Base-by-base conservation (phyloP, 805 yeast genomes). In the Candida palmyrensis region DNA sequence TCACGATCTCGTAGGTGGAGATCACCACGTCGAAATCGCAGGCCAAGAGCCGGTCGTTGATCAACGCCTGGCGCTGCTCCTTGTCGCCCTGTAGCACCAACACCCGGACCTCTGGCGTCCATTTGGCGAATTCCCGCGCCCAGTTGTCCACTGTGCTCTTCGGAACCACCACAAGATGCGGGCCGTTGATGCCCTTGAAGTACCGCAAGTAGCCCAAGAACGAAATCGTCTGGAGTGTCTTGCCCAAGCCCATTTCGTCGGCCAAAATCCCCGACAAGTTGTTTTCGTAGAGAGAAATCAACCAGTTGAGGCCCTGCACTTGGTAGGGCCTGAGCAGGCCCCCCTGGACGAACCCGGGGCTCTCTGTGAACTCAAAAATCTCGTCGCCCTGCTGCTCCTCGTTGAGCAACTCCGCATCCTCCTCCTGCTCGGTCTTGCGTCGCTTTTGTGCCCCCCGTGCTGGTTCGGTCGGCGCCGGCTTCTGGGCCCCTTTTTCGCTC, bases 241-340 rank as follows among this genome's bases (percentile, higher is more conserved):
- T 83, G 45, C 92, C 92, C 40, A 83, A 59, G 2, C 92, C 92
- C 92, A 83, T 83, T 58, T 83, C 92, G 57, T 83, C 92, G 1
- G 92, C 92, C 38, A 83, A 64, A 16, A 83, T 82, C 39, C 92
- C 92, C 1, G 83, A 74, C 29, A 83, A 59, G 39, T 76, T 73
- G 57, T 80, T 81, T 41, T 77, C 81, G 45, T 79, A 75, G 38
- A 83, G 57, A 1, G 82, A 69, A 10, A 82, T 72, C 45, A 83
- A 59, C 94, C 94, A 83, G 53, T 83, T 83, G 40, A 83, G 62
- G 41, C 92, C 94, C 53, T 80, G 88, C 41, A 83, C 69, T 57
- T 83, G 94, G 51, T 83, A 83, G 3, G 82, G 79, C 47, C 94
- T 70, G 37, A 83, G 55, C 25, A 51, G 48, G 27, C 94, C 94